Percentiles rank a stretch among this genome's conserved stretches.
Evolutionary conservation across 176 grass and related monocot species (phyloP).

Genomic region (Bothriochloa decipiens): DNA sequence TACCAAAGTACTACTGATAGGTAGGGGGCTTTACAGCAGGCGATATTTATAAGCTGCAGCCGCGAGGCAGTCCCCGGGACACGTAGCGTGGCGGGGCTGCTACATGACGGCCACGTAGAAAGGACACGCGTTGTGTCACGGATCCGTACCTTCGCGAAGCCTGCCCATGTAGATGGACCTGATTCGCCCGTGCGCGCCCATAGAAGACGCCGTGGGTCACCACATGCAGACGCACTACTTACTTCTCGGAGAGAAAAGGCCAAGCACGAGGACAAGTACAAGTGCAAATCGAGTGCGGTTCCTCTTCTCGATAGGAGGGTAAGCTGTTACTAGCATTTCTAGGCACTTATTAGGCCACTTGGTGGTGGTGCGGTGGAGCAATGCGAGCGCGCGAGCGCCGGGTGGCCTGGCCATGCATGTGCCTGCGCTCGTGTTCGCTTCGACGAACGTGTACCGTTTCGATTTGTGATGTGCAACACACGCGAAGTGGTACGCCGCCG

Average conservation of each 20-base stretch:
- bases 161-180: constrained; percentile 15
- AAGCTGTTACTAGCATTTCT: background rate
- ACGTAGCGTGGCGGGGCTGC: constrained; percentile 17
- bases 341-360: background rate
- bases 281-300: background rate
- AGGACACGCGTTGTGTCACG: constrained; percentile 44
- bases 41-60: background rate
- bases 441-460: background rate
- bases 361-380: constrained; percentile 14
- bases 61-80: background rate
- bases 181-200: background rate
- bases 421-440: background rate
- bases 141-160: constrained; percentile 44
- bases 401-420: background rate
- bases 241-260: background rate
- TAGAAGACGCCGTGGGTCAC: background rate
- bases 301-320: background rate
- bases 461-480: background rate
- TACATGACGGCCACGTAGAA: constrained; percentile 48
- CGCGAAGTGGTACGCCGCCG: background rate
- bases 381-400: background rate
- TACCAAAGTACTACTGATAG: background rate
- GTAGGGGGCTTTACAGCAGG: background rate
- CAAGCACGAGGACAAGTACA: background rate
- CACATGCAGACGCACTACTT: background rate